Base-by-base conservation (phyloP, 2,329 filamentous ascomycete species). In the Colletotrichum ledebouriae region DNA sequence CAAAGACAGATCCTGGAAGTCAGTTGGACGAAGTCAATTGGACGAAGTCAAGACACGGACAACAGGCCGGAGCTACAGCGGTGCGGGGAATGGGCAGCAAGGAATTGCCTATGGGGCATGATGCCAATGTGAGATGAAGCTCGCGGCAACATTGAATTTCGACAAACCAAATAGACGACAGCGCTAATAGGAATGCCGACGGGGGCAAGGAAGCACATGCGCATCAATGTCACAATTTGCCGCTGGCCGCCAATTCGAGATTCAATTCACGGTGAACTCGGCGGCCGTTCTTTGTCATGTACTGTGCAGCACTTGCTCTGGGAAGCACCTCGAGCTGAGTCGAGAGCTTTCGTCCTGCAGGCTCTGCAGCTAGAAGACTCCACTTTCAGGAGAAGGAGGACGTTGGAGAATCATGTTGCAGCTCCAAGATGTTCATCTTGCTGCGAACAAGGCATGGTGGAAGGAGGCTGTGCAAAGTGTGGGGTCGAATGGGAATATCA, bases 391-490 rank as follows among this genome's bases (percentile, higher is more conserved):
- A 69, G 67, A 69, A 61, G 57, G 29, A 49, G 50, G 47, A 52
- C 57, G 67, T 53, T 67, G 63, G 63, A 69, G 67, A 69, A 67
- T 63, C 29, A 42, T 56, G 61, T 56, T 42, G 65, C 55, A 65
- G 67, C 63, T 59, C 67, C 53, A 37, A 67, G 63, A 55, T 69
- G 67, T 67, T 61, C 67, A 67, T 69, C 67, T 67, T 69, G 67
- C 57, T 69, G 67, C 67, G 58, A 67, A 69, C 63, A 39, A 41
- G 67, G 63, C 67, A 67, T 67, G 67, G 63, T 58, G 42, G 41
- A 69, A 69, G 67, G 67, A 67, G 67, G 67, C 67, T 69, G 67
- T 69, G 67, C 63, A 67, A 67, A 61, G 67, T 69, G 67, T 69
- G 67, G 67, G 63, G 67, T 69, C 67, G 47, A 67, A 67, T 69